Evolutionary conservation across 2,329 filamentous ascomycete genomes (phyloP).

Genomic region (Sclerotinia sclerotiorum): DNA sequence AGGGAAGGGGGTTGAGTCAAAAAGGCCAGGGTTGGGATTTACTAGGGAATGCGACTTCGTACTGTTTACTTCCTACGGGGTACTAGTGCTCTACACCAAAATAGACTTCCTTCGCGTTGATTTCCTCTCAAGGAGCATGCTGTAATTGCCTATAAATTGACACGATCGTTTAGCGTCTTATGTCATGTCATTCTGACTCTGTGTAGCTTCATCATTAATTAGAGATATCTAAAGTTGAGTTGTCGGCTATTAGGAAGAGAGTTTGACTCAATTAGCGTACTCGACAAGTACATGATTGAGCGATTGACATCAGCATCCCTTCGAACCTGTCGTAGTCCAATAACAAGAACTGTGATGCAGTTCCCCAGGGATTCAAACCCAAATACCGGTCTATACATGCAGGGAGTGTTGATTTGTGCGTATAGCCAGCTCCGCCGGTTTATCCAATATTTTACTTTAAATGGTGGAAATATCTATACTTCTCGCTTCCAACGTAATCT

Average conservation of each 20-base stretch:
- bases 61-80: neutral
- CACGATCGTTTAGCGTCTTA: slow-evolving; percentile 8
- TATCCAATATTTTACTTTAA: neutral
- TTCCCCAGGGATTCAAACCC: neutral
- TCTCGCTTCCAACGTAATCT: neutral
- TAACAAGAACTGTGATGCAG: neutral
- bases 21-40: neutral
- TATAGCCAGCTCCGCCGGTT: neutral
- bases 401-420: neutral
- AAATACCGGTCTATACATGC: neutral
- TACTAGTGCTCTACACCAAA: neutral
- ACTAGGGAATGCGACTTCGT: neutral
- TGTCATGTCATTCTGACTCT: neutral
- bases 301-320: slow-evolving; percentile 1
- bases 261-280: slow-evolving; percentile 11
- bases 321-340: neutral
- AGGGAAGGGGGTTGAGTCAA: neutral
- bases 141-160: neutral
- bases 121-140: neutral
- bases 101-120: slow-evolving; percentile 8
- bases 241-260: slow-evolving; percentile 20
- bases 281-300: neutral
- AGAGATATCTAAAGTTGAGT: neutral
- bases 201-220: neutral
- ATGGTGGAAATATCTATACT: neutral